These are phyloP conservation scores for Quercus tomentella DNA, from an alignment of 331 rosid genomes.

Conservation along the genomic window DNA sequence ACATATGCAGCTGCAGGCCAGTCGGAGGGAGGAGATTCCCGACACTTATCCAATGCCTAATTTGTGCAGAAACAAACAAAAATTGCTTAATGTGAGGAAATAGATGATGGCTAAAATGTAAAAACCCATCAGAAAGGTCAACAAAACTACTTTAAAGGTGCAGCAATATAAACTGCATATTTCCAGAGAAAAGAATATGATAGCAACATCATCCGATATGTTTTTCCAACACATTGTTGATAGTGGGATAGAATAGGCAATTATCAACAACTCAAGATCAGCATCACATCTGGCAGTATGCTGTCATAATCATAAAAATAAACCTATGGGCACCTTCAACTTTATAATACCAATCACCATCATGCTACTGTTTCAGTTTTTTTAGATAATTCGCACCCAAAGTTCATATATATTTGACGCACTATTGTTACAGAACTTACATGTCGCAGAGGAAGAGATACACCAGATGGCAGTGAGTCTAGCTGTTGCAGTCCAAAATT, in stretches of 20 bases:
- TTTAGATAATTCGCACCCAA: constrained; percentile 1
- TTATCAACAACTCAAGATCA: constrained; percentile 9
- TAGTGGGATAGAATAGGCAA: background rate
- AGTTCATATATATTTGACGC: background rate
- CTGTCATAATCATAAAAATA: background rate
- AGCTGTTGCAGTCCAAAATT: constrained; percentile 93
- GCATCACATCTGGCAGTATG: constrained; percentile 9
- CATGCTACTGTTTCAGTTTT: background rate
- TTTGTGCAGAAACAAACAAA: constrained; percentile 28
- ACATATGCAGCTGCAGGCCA: constrained; percentile 98
- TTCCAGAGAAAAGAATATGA: background rate
- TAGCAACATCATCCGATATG: background rate
- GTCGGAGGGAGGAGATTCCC: constrained; percentile 92
- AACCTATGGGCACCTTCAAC: constrained; percentile 11
- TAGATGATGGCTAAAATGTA: background rate
- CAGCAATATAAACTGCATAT: background rate
- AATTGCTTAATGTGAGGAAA: background rate
- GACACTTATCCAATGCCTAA: constrained; percentile 92
- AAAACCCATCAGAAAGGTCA: background rate
- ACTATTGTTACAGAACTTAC: constrained; percentile 44
- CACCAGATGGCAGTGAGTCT: constrained; percentile 89
- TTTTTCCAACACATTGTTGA: background rate
- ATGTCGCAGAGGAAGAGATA: constrained; percentile 88
- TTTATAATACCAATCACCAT: background rate
- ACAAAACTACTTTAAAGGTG: background rate